These are phyloP conservation scores for Alternaria tenuissima DNA, from an alignment of 2,329 filamentous ascomycete species.

Conservation along the genomic window DNA sequence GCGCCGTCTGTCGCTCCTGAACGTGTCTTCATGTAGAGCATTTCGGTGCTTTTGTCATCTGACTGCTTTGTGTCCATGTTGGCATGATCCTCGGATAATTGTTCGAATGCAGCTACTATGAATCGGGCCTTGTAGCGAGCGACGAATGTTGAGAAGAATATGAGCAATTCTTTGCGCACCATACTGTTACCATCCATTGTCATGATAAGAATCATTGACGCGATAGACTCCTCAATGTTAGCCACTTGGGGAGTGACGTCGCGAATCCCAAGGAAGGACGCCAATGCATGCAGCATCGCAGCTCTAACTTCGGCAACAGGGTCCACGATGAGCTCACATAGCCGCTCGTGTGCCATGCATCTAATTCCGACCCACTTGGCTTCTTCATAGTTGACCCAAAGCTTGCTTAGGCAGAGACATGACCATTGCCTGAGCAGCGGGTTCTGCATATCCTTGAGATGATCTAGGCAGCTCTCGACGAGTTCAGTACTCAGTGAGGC, in stretches of 20 bases:
- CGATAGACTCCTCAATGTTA: constrained; percentile 88
- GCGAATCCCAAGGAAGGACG: constrained; percentile 91
- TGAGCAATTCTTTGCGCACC: constrained; percentile 89
- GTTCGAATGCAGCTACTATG: constrained; percentile 88
- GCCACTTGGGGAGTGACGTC: constrained; percentile 91
- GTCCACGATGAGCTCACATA: constrained; percentile 83
- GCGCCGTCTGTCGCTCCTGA: constrained; percentile 19
- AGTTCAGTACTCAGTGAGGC: constrained; percentile 92
- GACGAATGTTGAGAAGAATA: constrained; percentile 93
- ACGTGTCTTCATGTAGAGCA: constrained; percentile 42
- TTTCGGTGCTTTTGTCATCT: constrained; percentile 40
- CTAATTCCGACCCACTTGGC: constrained; percentile 97
- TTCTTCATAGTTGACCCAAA: constrained; percentile 90
- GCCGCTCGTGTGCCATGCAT: constrained; percentile 81
- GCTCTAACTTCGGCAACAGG: constrained; percentile 91
- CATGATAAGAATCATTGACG: constrained; percentile 89
- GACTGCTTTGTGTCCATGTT: constrained; percentile 20
- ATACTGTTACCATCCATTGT: constrained; percentile 92
- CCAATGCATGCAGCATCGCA: constrained; percentile 91
- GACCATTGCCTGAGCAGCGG: constrained; percentile 93
- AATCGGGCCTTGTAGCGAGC: constrained; percentile 92
- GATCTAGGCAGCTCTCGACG: constrained; percentile 84
- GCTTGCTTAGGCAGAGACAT: constrained; percentile 91
- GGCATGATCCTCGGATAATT: constrained; percentile 79
- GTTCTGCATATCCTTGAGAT: constrained; percentile 86